Percentiles rank a stretch among this genome's conserved stretches.
Conservation (phyloP, 345 rosid genomes). For the Euphorbia peplus region DNA sequence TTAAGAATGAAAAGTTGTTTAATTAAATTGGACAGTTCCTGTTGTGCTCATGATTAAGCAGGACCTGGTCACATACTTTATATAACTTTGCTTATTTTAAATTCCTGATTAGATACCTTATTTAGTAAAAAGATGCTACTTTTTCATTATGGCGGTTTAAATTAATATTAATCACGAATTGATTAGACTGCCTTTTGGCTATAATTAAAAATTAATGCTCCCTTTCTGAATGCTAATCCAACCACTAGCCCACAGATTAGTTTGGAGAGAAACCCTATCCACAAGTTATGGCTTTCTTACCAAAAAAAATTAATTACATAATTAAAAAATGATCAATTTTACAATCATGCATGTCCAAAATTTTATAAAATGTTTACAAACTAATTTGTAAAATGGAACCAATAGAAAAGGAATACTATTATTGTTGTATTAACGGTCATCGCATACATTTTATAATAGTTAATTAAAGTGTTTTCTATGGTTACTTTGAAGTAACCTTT, state of each 20-base stretch:
- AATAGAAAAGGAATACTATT: too few relatives aligned
- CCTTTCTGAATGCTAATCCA: neutral
- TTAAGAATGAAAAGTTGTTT: neutral
- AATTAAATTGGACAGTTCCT: neutral
- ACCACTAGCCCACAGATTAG: too few relatives aligned
- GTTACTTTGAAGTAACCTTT: too few relatives aligned
- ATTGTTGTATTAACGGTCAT: too few relatives aligned
- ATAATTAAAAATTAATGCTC: neutral
- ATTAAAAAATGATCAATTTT: too few relatives aligned
- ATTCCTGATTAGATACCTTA: neutral
- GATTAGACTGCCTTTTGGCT: too few relatives aligned
- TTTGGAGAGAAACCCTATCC: neutral
- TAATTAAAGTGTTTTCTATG: too few relatives aligned
- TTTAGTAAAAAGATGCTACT: neutral
- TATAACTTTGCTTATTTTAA: neutral
- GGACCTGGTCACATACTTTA: neutral
- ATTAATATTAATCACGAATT: neutral
- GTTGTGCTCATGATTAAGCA: neutral
- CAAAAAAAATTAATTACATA: too few relatives aligned
- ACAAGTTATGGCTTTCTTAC: neutral
- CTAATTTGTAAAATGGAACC: too few relatives aligned
- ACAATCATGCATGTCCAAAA: too few relatives aligned
- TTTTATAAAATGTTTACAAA: too few relatives aligned
- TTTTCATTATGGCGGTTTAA: neutral
- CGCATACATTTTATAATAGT: too few relatives aligned